Evolutionary conservation across 1,284 basidiomycete genomes (phyloP).

Genomic region (Gomphus bonarii): DNA sequence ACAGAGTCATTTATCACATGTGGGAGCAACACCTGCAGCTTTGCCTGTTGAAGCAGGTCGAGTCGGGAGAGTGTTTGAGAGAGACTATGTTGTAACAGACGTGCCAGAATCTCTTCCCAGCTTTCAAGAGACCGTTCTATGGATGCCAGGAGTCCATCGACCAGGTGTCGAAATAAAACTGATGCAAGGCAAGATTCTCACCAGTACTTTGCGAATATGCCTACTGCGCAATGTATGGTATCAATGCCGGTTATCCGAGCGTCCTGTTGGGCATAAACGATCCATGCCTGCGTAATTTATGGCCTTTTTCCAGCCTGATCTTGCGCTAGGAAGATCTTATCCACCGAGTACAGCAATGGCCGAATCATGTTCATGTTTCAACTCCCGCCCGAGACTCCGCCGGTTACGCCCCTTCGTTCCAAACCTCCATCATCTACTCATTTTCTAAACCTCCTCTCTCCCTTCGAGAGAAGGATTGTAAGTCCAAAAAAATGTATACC

Average conservation of each 20-base stretch:
- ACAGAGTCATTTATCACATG: constrained; percentile 76
- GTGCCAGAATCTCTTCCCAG: constrained; percentile 52
- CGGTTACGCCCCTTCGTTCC: constrained; percentile 6
- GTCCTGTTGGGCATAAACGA: too few species aligned
- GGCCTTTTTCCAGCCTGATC: background rate
- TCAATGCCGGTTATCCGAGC: too few species aligned
- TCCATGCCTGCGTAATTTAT: too few species aligned
- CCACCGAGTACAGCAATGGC: background rate
- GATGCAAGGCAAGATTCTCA: too few species aligned
- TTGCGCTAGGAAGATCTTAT: background rate
- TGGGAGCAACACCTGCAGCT: constrained; percentile 61
- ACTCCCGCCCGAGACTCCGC: constrained; percentile 1
- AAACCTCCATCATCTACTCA: constrained; percentile 7
- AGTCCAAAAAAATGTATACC: background rate
- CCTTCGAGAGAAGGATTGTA: constrained; percentile 11
- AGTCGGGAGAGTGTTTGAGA: constrained; percentile 53
- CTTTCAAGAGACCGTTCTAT: constrained; percentile 41
- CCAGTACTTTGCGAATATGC: too few species aligned
- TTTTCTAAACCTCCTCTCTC: constrained; percentile 12
- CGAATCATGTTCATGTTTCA: background rate
- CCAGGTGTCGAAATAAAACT: too few species aligned
- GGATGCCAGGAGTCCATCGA: constrained; percentile 3
- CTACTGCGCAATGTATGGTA: too few species aligned
- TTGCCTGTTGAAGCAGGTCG: constrained; percentile 67
- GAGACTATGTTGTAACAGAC: constrained; percentile 51